Conservation (phyloP, 192 early-diverging fungal species). For the Umbelopsis ramanniana region DNA sequence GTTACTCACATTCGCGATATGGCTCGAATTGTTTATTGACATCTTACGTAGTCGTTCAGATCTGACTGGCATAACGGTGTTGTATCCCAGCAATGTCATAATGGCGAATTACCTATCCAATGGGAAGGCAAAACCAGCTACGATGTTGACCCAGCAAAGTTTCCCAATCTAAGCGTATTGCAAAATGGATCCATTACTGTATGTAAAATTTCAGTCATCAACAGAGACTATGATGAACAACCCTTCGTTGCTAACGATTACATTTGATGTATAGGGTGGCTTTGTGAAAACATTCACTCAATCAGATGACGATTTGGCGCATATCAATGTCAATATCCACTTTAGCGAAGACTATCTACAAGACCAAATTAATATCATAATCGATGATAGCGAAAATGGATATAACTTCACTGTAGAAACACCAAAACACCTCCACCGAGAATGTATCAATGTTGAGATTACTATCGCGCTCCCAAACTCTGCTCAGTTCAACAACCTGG, state of each 20-base stretch:
- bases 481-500: neutral
- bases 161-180: neutral
- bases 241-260: neutral
- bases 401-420: neutral
- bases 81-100: too few species aligned
- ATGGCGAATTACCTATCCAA: neutral
- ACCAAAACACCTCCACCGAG: neutral
- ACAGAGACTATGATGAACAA: too few species aligned
- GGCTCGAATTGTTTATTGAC: neutral
- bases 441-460: constrained; percentile 3
- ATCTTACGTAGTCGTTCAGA: neutral
- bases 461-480: neutral
- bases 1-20: neutral
- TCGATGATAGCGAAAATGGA: neutral
- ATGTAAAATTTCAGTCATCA: neutral
- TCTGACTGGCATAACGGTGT: too few species aligned
- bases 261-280: neutral
- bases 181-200: constrained; percentile 4
- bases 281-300: neutral
- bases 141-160: neutral
- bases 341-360: neutral
- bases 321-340: neutral
- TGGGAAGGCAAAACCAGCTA: constrained; percentile 5
- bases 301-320: neutral
- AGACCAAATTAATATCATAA: neutral